Evolutionary conservation across 2,329 filamentous ascomycete species (phyloP).

Genomic region (Nemania abortiva): DNA sequence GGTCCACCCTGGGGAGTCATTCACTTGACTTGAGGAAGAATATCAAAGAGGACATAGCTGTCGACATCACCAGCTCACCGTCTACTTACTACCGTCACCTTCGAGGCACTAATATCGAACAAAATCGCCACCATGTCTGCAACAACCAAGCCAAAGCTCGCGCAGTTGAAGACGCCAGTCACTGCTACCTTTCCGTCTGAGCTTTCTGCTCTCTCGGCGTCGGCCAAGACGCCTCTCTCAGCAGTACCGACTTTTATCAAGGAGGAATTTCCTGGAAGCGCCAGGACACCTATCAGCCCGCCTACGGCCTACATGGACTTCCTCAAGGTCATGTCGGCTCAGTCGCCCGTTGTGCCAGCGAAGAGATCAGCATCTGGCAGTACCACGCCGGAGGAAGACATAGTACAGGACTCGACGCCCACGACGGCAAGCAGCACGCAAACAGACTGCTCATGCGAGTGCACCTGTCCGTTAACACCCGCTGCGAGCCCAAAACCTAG

Average conservation of each 20-base stretch:
- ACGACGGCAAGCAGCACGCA: slow-evolving; percentile 68
- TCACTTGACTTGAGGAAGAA: slow-evolving; percentile 57
- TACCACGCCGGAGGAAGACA: slow-evolving; percentile 62
- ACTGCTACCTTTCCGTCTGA: slow-evolving; percentile 72
- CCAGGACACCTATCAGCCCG: slow-evolving; percentile 90
- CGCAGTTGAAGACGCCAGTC: slow-evolving; percentile 72
- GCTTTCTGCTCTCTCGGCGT: slow-evolving; percentile 72
- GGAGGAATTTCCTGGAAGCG: slow-evolving; percentile 67
- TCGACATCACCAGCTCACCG: slow-evolving; percentile 29
- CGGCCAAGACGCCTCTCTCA: slow-evolving; percentile 78
- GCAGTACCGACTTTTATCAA: slow-evolving; percentile 73
- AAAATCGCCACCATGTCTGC: slow-evolving; percentile 59
- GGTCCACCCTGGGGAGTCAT: slow-evolving; percentile 56
- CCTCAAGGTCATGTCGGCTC: slow-evolving; percentile 83
- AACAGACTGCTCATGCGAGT: slow-evolving; percentile 61
- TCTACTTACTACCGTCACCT: slow-evolving; percentile 28
- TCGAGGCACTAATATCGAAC: slow-evolving; percentile 30
- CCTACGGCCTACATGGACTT: slow-evolving; percentile 93
- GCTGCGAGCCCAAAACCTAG: slow-evolving; percentile 47
- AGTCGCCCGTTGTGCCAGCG: slow-evolving; percentile 73
- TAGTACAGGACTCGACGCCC: slow-evolving; percentile 59
- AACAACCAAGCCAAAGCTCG: slow-evolving; percentile 68
- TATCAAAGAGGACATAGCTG: slow-evolving; percentile 34
- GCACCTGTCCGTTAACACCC: slow-evolving; percentile 63
- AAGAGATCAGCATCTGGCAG: slow-evolving; percentile 65